A percentile compares a stretch with the other conserved stretches of the same genome.
Evolutionary conservation across 148 eudicot genomes (phyloP).

Genomic region (Rhododendron simsii): DNA sequence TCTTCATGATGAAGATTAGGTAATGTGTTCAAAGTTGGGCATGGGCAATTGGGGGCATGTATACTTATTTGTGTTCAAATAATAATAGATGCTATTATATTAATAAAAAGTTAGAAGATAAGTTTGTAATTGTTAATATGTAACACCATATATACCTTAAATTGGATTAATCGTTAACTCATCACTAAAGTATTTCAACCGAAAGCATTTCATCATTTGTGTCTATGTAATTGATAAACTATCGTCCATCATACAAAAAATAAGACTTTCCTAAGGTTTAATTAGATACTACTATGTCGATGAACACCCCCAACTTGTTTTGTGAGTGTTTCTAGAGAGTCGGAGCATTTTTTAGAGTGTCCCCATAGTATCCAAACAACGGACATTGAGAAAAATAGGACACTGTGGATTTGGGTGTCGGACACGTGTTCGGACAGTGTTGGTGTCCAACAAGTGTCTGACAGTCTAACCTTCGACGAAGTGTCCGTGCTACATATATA

Average conservation of each 20-base stretch:
- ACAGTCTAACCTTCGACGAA: background rate
- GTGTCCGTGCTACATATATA: background rate
- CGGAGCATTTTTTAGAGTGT: background rate
- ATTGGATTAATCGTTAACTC: background rate
- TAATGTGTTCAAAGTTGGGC: background rate
- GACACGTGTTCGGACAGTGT: too few species aligned
- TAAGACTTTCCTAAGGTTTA: background rate
- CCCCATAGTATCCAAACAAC: background rate
- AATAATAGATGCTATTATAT: too few species aligned
- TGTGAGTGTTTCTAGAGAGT: background rate
- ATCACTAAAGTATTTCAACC: background rate
- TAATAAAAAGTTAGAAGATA: background rate
- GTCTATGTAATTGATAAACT: background rate
- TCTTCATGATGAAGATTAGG: background rate
- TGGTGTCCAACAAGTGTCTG: background rate
- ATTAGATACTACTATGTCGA: background rate
- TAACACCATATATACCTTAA: background rate
- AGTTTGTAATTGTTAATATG: background rate
- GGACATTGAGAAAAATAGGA: background rate
- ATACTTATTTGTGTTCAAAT: background rate
- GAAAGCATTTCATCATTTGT: background rate
- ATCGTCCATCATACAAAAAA: background rate
- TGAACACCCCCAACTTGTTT: background rate
- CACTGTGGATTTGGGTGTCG: background rate
- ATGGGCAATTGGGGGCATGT: background rate